Conservation (phyloP, 257 asterid genomes). For the Buddleja alternifolia region DNA sequence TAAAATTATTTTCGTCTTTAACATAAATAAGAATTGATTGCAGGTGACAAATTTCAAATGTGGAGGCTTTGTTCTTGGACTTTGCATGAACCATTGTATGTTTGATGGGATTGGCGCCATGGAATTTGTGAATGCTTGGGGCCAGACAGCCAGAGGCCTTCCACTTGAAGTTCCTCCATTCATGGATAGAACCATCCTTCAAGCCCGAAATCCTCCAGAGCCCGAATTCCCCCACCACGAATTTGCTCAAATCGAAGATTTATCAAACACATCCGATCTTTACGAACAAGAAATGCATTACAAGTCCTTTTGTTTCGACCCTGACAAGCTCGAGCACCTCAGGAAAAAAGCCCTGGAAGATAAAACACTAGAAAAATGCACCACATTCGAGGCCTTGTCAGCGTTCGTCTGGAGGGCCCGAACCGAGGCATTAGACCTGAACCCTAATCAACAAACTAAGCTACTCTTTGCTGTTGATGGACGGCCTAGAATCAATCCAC, state of each 20-base stretch:
- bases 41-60: slow-evolving; percentile 90
- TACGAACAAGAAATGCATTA: slow-evolving; percentile 71
- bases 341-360: slow-evolving; percentile 55
- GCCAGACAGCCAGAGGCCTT: slow-evolving; percentile 72
- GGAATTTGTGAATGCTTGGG: slow-evolving; percentile 91
- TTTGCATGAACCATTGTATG: slow-evolving; percentile 93
- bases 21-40: no score
- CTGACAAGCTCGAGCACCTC: slow-evolving; percentile 67
- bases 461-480: slow-evolving; percentile 92
- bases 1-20: no score
- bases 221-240: slow-evolving; percentile 73
- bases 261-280: slow-evolving; percentile 58
- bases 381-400: slow-evolving; percentile 85
- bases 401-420: slow-evolving; percentile 84
- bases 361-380: slow-evolving; percentile 53
- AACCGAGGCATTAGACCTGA: slow-evolving; percentile 61
- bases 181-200: slow-evolving; percentile 72
- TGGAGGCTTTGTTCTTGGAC: slow-evolving; percentile 90
- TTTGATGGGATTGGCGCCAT: slow-evolving; percentile 89
- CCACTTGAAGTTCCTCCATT: slow-evolving; percentile 63
- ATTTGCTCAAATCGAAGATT: slow-evolving; percentile 70
- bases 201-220: slow-evolving; percentile 68
- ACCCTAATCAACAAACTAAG: slow-evolving; percentile 72
- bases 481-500: slow-evolving; percentile 67
- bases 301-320: slow-evolving; percentile 69